Percentiles rank a stretch among this genome's conserved stretches.
Conservation (phyloP, 1,284 basidiomycete genomes). For the Moniliella sp. region DNA sequence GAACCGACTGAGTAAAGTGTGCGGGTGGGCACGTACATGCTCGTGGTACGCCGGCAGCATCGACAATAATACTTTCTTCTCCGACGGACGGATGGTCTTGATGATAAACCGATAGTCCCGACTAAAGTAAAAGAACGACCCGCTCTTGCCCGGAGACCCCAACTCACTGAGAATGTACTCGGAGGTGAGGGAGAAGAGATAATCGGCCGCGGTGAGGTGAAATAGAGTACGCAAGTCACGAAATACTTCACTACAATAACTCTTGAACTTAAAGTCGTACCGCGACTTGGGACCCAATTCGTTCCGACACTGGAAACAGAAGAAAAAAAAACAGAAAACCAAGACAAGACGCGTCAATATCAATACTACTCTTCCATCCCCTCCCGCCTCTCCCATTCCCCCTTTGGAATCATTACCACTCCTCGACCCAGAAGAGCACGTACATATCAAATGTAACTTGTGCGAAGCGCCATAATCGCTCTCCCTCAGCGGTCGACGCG, state of each 20-base stretch:
- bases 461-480: slow-evolving; percentile 73
- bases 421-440: too few relatives aligned
- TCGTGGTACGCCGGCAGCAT: slow-evolving; percentile 68
- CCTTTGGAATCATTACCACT: too few relatives aligned
- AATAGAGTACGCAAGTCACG: slow-evolving; percentile 81
- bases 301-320: slow-evolving; percentile 54
- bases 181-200: slow-evolving; percentile 77
- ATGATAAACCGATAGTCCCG: slow-evolving; percentile 97
- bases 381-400: too few relatives aligned
- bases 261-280: slow-evolving; percentile 97
- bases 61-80: slow-evolving; percentile 73
- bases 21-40: slow-evolving; percentile 72
- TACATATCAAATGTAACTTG: slow-evolving; percentile 95
- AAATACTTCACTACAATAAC: slow-evolving; percentile 95
- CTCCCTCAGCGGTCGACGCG: slow-evolving; percentile 56
- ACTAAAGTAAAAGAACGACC: slow-evolving; percentile 99
- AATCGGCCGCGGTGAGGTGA: slow-evolving; percentile 85
- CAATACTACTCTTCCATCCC: slow-evolving; percentile 56
- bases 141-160: slow-evolving; percentile 92
- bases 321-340: not conserved
- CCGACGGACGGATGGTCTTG: slow-evolving; percentile 84
- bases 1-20: slow-evolving; percentile 77
- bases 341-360: too few relatives aligned
- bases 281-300: slow-evolving; percentile 86
- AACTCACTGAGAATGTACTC: slow-evolving; percentile 95